These are phyloP conservation scores for Takashimella koratensis DNA, from an alignment of 1,284 basidiomycete species.

Conservation along the genomic window DNA sequence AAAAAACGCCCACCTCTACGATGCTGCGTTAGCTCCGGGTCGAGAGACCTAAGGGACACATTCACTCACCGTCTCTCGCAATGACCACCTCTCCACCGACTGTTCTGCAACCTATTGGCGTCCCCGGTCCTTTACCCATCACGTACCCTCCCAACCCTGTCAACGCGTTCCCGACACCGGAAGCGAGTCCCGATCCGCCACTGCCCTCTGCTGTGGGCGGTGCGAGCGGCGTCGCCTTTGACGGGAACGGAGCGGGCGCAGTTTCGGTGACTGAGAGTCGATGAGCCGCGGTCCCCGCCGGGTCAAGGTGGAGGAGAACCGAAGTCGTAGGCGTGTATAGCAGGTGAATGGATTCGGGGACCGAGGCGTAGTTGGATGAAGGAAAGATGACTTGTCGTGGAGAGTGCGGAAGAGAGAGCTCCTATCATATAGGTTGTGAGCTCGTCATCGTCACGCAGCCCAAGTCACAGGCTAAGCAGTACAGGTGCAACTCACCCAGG, in stretches of 20 bases:
- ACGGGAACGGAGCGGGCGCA: not conserved
- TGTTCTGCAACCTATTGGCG: constrained; percentile 59
- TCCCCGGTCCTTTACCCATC: constrained; percentile 68
- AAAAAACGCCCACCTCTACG: constrained; percentile 67
- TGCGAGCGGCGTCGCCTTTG: constrained; percentile 2
- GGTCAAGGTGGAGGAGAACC: constrained; percentile 60
- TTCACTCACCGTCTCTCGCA: constrained; percentile 70
- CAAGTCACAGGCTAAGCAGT: no score
- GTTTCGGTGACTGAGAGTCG: constrained; percentile 60
- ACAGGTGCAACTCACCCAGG: constrained; percentile 10
- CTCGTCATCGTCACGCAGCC: no score
- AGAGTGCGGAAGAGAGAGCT: constrained; percentile 76
- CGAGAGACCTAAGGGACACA: not conserved
- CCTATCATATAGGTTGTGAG: constrained; percentile 55
- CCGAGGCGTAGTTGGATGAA: constrained; percentile 32
- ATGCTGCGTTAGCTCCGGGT: constrained; percentile 1
- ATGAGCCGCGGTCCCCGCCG: constrained; percentile 63
- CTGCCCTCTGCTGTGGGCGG: not conserved
- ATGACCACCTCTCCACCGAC: constrained; percentile 67
- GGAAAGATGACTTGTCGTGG: constrained; percentile 56
- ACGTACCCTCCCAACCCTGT: constrained; percentile 83
- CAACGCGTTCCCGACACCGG: constrained; percentile 52
- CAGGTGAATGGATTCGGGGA: constrained; percentile 53
- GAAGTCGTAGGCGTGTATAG: constrained; percentile 68
- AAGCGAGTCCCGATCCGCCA: constrained; percentile 5